phyloP scores from a whole-genome alignment of 768 basidiomycete species.

The Mycena albidolilacea region DNA sequence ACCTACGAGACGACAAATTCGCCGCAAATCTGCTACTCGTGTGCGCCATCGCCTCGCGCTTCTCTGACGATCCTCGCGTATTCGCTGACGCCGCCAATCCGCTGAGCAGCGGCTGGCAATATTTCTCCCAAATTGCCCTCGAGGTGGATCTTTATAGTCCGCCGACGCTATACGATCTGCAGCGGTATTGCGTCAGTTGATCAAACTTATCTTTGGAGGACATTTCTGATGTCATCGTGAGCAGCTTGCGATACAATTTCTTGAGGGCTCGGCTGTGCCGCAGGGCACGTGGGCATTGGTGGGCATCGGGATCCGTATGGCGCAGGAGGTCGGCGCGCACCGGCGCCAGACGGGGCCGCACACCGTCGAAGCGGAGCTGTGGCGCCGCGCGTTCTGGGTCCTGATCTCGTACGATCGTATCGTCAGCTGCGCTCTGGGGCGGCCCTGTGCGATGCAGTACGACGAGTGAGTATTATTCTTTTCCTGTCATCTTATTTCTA shows the following conservation, averaged over 20 bases:
- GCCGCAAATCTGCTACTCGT: slow-evolving; percentile 74
- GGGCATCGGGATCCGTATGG: slow-evolving; percentile 54
- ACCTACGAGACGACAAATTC: slow-evolving; percentile 67
- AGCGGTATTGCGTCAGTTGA: slow-evolving; percentile 65
- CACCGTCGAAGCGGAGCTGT: background rate
- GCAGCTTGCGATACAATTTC: slow-evolving; percentile 67
- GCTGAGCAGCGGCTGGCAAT: slow-evolving; percentile 50
- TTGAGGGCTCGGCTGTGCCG: slow-evolving; percentile 66
- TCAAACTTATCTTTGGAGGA: background rate
- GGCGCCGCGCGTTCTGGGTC: background rate
- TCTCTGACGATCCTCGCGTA: slow-evolving; percentile 71
- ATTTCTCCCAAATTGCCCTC: slow-evolving; percentile 77
- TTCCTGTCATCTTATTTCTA: background rate
- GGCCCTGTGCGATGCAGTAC: background rate
- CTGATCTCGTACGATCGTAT: background rate
- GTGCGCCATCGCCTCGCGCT: slow-evolving; percentile 77
- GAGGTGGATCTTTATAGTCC: slow-evolving; percentile 74
- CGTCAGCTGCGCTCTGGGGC: background rate
- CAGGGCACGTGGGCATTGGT: slow-evolving; percentile 78
- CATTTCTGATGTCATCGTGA: slow-evolving; percentile 20
- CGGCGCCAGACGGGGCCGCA: slow-evolving; percentile 44
- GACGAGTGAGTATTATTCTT: background rate
- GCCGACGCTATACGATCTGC: slow-evolving; percentile 81
- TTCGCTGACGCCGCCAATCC: slow-evolving; percentile 48
- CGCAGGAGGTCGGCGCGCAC: slow-evolving; percentile 81